A percentile compares a stretch with the other conserved stretches of the same genome.
These are phyloP conservation scores for Penicillium lagena DNA, from an alignment of 495 filamentous ascomycete species.

Conservation along the genomic window DNA sequence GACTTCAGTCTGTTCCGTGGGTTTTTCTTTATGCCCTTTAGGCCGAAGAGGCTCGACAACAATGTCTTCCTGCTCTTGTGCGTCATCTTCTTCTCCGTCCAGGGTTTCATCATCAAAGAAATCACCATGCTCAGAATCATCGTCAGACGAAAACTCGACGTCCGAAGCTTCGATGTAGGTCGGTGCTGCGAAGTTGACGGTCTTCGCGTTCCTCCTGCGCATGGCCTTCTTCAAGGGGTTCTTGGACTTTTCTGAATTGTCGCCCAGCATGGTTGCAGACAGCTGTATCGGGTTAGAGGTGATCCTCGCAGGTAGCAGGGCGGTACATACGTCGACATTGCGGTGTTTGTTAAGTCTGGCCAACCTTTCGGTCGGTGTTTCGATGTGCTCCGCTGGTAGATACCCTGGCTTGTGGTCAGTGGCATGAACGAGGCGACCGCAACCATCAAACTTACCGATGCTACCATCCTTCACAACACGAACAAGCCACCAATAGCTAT, in stretches of 20 bases:
- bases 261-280: constrained; percentile 88
- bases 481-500: constrained; percentile 99
- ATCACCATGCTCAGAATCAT: constrained; percentile 58
- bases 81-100: constrained; percentile 35
- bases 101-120: constrained; percentile 48
- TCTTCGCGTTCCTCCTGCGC: constrained; percentile 79
- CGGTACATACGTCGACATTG: constrained; percentile 80
- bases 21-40: constrained; percentile 32
- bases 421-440: not conserved
- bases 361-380: constrained; percentile 92
- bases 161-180: constrained; percentile 91
- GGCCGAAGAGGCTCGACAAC: constrained; percentile 41
- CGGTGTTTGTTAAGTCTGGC: constrained; percentile 95
- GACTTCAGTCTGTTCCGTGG: constrained; percentile 24
- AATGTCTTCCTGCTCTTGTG: constrained; percentile 33
- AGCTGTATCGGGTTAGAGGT: constrained; percentile 48
- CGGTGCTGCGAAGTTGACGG: constrained; percentile 77
- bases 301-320: not conserved
- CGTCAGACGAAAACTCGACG: constrained; percentile 83
- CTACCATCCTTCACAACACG: constrained; percentile 94
- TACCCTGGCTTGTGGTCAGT: constrained; percentile 58
- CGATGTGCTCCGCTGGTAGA: constrained; percentile 94
- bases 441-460: constrained; percentile 60
- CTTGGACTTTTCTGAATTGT: constrained; percentile 81
- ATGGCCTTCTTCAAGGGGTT: constrained; percentile 88